phyloP scores from a whole-genome alignment of 495 filamentous ascomycete species.

The Trichoderma erinaceum region DNA sequence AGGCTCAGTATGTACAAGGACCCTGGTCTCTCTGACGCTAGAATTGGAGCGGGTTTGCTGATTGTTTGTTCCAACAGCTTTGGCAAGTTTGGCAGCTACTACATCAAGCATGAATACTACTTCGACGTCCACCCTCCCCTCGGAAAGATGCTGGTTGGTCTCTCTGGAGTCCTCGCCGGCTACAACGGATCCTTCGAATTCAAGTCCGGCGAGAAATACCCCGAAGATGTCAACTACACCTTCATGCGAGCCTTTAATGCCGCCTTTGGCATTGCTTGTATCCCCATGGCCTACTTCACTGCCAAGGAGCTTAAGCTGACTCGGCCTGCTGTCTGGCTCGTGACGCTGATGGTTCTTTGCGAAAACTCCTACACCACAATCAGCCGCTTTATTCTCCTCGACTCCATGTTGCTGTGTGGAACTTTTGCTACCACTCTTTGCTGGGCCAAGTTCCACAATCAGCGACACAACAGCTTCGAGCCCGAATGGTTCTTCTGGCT shows the following conservation, averaged over 20 bases:
- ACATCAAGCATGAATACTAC: conserved; percentile 98
- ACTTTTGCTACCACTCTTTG: conserved; percentile 94
- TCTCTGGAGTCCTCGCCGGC: conserved; percentile 90
- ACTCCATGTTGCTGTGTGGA: conserved; percentile 97
- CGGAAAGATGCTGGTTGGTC: conserved; percentile 95
- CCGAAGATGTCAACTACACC: conserved; percentile 88
- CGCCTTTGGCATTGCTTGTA: conserved; percentile 84
- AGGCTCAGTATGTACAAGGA: conserved; percentile 73
- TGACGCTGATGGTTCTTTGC: conserved; percentile 93
- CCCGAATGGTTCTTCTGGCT: conserved; percentile 90
- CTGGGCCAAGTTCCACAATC: conserved; percentile 90
- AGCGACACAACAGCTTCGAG: conserved; percentile 77
- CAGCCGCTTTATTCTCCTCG: conserved; percentile 92
- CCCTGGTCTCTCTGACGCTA: conserved; percentile 29
- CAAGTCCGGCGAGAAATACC: conserved; percentile 95
- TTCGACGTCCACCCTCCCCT: conserved; percentile 79
- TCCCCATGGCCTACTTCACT: conserved; percentile 92
- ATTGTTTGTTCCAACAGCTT: conserved; percentile 70
- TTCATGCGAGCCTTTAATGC: conserved; percentile 99
- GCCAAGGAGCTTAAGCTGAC: conserved; percentile 83
- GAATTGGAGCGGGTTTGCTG: conserved; percentile 97
- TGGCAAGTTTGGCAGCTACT: conserved; percentile 98
- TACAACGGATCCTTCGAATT: conserved; percentile 99
- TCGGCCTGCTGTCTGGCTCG: conserved; percentile 82
- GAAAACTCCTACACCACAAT: conserved; percentile 99